Evolutionary conservation across 352 stramenopile genomes (phyloP), one percentile per base, ranked within the genome.

Genomic region (Globisporangium emineosum): DNA sequence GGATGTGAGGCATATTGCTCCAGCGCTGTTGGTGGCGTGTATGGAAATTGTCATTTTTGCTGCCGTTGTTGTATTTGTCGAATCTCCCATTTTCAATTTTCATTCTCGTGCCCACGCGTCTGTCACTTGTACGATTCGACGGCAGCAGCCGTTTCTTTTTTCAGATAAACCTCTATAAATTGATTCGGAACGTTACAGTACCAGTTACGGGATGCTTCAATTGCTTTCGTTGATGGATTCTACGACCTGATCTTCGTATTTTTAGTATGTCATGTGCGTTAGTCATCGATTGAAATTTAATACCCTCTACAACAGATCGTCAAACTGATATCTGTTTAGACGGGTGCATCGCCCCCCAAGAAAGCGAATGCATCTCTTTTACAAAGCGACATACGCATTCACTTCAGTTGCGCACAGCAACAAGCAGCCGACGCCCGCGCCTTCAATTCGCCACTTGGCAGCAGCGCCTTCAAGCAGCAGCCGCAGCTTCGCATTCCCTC

Each of bases 91-190:
- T 47, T 47, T 47, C 37, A 45, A 45, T 17, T 45, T 45, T 45
- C 37, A 17, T 45, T 45, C 37, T 45, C 40, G 40, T 47, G 40
- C 40, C 40, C 40, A 47, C 40, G 40, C 40, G 40, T 47, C 40
- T 47, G 40, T 47, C 40, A 47, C 40, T 47, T 47, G 40, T 47
- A 7, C 40, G 40, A 47, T 47, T 47, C 40, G 40, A 47, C 40
- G 40, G 17, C 57, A 50, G 17, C 27, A 50, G 17, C 27, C 57
- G 42, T 62, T 62, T 62, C 57, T 54, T 35, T 60, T 25, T 23
- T 50, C 23, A 50, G 13, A 12, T 27, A 30, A 15, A n/a, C 27
- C 55, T 60, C 21, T 60, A 60, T n/a, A 60, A 60, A 51, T n/a
- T 5, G 25, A 60, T 60, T 8, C 19, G 12, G 17, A 42, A 2